These are phyloP conservation scores for Nigrospora osmanthi DNA, from an alignment of 2,329 filamentous ascomycete genomes.

Conservation along the genomic window DNA sequence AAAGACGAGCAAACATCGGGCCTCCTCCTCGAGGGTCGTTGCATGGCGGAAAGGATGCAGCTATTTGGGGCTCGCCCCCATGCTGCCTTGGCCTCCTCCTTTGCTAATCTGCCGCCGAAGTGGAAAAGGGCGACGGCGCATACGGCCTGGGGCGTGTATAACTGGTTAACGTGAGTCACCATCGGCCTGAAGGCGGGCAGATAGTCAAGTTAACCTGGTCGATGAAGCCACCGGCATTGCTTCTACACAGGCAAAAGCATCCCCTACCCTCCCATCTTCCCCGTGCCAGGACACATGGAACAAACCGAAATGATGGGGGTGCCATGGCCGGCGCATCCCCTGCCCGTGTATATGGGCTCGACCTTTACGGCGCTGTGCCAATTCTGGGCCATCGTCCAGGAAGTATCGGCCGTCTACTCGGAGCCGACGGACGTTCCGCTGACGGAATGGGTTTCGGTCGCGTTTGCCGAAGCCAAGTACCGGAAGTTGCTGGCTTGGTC, in stretches of 20 bases:
- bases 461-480: slow-evolving; percentile 8
- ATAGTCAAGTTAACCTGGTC: too few relatives aligned
- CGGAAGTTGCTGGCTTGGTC: slow-evolving; percentile 10
- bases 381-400: slow-evolving; percentile 7
- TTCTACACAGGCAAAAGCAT: too few relatives aligned
- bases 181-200: too few relatives aligned
- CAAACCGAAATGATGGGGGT: neutral
- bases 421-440: neutral
- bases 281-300: too few relatives aligned
- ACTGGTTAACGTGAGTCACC: slow-evolving; percentile 1
- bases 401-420: slow-evolving; percentile 1
- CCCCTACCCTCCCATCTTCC: too few relatives aligned
- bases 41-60: neutral
- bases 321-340: slow-evolving; percentile 1
- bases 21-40: neutral
- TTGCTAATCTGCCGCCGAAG: neutral
- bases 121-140: slow-evolving; percentile 2
- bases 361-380: slow-evolving; percentile 9
- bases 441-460: slow-evolving; percentile 2
- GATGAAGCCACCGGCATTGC: too few relatives aligned
- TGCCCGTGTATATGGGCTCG: slow-evolving; percentile 9
- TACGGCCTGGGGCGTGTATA: slow-evolving; percentile 2
- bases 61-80: neutral
- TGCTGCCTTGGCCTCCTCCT: neutral
- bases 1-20: neutral